Evolutionary conservation across 331 rosid genomes (phyloP), one percentile per base, ranked within the genome.

Genomic region (Erythrophleum ivorense): DNA sequence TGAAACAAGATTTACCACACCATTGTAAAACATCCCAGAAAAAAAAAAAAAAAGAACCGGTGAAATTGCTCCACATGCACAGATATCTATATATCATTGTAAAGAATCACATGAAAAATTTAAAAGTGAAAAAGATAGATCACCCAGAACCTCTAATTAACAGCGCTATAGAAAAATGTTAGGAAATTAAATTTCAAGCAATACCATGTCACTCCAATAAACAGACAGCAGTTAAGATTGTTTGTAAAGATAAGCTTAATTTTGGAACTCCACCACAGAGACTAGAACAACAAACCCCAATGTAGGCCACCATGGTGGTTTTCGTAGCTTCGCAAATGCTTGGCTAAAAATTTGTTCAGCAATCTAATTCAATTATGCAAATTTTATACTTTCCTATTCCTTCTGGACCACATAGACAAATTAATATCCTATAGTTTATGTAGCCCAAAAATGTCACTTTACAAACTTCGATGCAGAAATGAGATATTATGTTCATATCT

Each of bases 1-100:
- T 96, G 94, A 89, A 88, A 85, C 59, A 64, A 21, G 75, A 65
- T 79, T 82, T 71, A 57, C 41, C 41, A 70, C 40, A 71, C 34
- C 68, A 73, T 64, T 75, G 71, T 80, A 79, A 88, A 81, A 84
- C 24, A 50, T 38, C 33, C 54, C 57, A 78, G 69, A 81, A 58
- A 68, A 79, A 43, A 43, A 24, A 24, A 24, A 24, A 6, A 36
- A 29, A 11, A 64, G 68, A 79, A 68, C 15, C 60, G 55, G 55
- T 1, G 38, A 21, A 49, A 68, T 67, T 52, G 8, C 60, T 36
- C 34, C 75, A 68, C 67, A 75, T 50, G 31, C 55, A 34, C 62
- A 57, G 36, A 65, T 41, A 53, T 19, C 40, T 43, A 46, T 45
- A 0, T 38, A 55, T 79, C 49, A 60, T 1, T 80, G 59, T 38